phyloP scores from a whole-genome alignment of 805 yeast genomes.

The Ogataea ramenticola region DNA sequence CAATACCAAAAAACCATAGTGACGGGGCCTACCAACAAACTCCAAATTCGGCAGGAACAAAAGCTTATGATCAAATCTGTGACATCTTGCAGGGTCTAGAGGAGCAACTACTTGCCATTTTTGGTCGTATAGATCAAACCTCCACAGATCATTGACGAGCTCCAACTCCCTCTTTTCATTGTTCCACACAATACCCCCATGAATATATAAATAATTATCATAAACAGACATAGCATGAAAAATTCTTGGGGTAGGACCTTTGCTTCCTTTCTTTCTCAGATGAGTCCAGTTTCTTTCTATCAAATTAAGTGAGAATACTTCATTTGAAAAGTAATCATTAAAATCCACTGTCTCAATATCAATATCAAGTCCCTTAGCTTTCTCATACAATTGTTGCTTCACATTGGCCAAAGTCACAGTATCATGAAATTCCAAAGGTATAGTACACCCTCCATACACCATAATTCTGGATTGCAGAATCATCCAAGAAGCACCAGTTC shows the following conservation, averaged over 20 bases:
- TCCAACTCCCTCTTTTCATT: slow-evolving; percentile 28
- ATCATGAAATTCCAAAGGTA: slow-evolving; percentile 42
- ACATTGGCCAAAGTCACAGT: slow-evolving; percentile 32
- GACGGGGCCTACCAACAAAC: slow-evolving; percentile 30
- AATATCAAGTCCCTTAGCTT: slow-evolving; percentile 17
- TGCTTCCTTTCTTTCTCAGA: slow-evolving; percentile 24
- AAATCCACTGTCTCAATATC: slow-evolving; percentile 9
- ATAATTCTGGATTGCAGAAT: slow-evolving; percentile 53
- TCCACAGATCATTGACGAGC: slow-evolving; percentile 65
- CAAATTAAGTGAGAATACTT: slow-evolving; percentile 52
- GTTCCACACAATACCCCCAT: slow-evolving; percentile 55
- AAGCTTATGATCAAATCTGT: slow-evolving; percentile 48
- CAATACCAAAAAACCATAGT: slow-evolving; percentile 41
- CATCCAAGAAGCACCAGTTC: slow-evolving; percentile 63
- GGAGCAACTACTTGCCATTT: slow-evolving; percentile 43
- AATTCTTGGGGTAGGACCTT: slow-evolving; percentile 40
- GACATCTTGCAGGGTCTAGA: slow-evolving; percentile 20
- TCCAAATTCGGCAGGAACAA: slow-evolving; percentile 32
- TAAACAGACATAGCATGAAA: slow-evolving; percentile 51
- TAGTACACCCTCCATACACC: slow-evolving; percentile 61
- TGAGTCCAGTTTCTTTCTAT: slow-evolving; percentile 51
- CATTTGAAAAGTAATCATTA: slow-evolving; percentile 47
- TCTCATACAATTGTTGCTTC: slow-evolving; percentile 28
- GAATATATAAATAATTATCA: slow-evolving; percentile 45
- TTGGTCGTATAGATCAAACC: slow-evolving; percentile 43